phyloP scores from a whole-genome alignment of 768 basidiomycete species.

The Phlebiopsis flavidoalba region DNA sequence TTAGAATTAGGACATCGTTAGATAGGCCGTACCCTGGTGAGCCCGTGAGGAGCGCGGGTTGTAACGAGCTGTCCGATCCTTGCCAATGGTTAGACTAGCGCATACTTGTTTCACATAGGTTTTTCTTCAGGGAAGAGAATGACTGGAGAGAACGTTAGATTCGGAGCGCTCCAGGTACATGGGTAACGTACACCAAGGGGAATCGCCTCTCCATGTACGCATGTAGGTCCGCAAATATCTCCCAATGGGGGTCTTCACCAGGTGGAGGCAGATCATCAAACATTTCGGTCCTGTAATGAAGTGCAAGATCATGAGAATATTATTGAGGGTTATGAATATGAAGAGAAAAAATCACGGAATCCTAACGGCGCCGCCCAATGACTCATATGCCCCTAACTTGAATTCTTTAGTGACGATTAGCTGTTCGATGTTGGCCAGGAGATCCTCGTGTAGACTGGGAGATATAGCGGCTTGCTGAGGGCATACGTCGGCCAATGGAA shows the following conservation, averaged over 20 bases:
- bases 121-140: constrained; percentile 40
- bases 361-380: constrained; percentile 19
- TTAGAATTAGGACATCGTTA: neutral
- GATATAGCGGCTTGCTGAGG: constrained; percentile 29
- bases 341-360: constrained; percentile 27
- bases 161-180: too few species aligned
- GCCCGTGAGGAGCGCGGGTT: constrained; percentile 51
- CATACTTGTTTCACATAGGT: constrained; percentile 57
- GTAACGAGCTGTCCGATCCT: constrained; percentile 40
- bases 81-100: constrained; percentile 57
- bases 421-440: constrained; percentile 27
- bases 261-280: constrained; percentile 24
- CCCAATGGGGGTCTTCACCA: constrained; percentile 29
- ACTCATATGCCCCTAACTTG: constrained; percentile 17
- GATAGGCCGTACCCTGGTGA: constrained; percentile 40
- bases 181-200: constrained; percentile 30
- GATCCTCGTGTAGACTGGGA: constrained; percentile 20
- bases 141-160: constrained; percentile 24
- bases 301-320: too few species aligned
- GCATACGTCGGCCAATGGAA: constrained; percentile 18
- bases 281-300: constrained; percentile 19
- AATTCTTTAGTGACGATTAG: constrained; percentile 30
- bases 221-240: constrained; percentile 28
- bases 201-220: constrained; percentile 33
- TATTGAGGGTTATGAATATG: neutral